Evolutionary conservation across 1,284 basidiomycete genomes (phyloP), one percentile per base, ranked within the genome.

Genomic region (Tetrapyrgos nigripes): DNA sequence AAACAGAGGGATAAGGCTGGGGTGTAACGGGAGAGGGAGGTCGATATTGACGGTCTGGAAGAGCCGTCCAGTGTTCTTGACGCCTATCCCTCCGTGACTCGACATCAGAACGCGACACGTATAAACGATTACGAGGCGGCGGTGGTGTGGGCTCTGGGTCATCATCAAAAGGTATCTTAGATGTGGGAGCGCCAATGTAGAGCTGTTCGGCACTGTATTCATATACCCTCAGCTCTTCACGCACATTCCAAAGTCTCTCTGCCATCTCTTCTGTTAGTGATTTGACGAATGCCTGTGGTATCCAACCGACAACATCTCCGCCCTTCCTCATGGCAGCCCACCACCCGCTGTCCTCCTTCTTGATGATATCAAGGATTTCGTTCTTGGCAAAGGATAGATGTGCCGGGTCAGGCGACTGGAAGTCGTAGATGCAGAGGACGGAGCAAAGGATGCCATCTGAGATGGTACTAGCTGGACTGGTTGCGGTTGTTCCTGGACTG

Each of bases 281-380:
- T 50, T 68, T 70, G 3, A 88, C 82, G 66, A 82, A 88, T 1
- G 83, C 82, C 60, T 80, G 75, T 10, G 90, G 90, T 62, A 92
- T 85, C 90, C 91, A 92, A 51, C 90, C 89, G 44, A 89, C 79
- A 35, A 72, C 71, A 53, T 80, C 74, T 10, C 77, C 78, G 44
- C 80, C 79, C 9, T 73, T 74, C n/a, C 83, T 79, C 70, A 88
- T 80, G 28, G 90, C 91, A 27, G 88, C 89, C 88, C 89, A 92
- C 90, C 90, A 92, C 6, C 91, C 90, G 3, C 84, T 83, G n/a
- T 81, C 78, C 70, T 91, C 88, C 68, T 81, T 78, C 70, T 84
- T 85, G 43, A 92, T 77, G 50, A 92, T 77, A 28, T 84, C 81
- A 28, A 92, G 73, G 11, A 91, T 80, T 62, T 92, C 90, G 61